Evolutionary conservation across 306 rosid genomes (phyloP).

Genomic region (Ammopiptanthus mongolicus): DNA sequence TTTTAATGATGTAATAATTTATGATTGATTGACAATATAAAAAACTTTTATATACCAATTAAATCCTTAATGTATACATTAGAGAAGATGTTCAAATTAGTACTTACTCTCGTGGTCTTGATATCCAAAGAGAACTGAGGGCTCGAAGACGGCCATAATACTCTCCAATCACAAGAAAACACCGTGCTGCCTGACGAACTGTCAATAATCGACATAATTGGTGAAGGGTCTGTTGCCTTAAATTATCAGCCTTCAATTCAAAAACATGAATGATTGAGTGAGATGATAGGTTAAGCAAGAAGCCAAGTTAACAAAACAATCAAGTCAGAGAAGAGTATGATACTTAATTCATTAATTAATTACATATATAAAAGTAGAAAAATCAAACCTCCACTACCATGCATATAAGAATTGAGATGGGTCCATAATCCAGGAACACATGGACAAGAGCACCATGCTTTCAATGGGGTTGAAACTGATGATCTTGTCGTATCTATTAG

Average conservation of each 20-base stretch:
- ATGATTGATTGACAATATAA: too few species aligned
- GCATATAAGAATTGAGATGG: constrained; percentile 18
- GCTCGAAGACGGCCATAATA: constrained; percentile 79
- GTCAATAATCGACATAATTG: constrained; percentile 72
- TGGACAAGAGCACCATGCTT: constrained; percentile 12
- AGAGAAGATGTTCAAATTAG: not conserved
- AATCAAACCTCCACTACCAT: constrained; percentile 33
- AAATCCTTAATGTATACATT: too few species aligned
- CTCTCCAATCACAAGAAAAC: constrained; percentile 82
- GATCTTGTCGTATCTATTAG: constrained; percentile 30
- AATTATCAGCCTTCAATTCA: constrained; percentile 72
- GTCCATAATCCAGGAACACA: constrained; percentile 25
- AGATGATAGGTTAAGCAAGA: not conserved
- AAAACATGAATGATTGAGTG: not conserved
- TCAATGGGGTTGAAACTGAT: constrained; percentile 35
- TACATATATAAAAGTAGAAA: not conserved
- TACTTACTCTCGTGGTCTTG: constrained; percentile 81
- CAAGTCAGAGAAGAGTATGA: not conserved
- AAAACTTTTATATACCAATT: too few species aligned
- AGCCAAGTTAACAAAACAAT: not conserved
- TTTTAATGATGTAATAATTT: too few species aligned
- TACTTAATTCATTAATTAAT: not conserved
- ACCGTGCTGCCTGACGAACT: constrained; percentile 67
- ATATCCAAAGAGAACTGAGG: constrained; percentile 90
- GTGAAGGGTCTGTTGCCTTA: constrained; percentile 85